Conservation (phyloP, 441 rosid genomes). For the Gossypium gossypioides region DNA sequence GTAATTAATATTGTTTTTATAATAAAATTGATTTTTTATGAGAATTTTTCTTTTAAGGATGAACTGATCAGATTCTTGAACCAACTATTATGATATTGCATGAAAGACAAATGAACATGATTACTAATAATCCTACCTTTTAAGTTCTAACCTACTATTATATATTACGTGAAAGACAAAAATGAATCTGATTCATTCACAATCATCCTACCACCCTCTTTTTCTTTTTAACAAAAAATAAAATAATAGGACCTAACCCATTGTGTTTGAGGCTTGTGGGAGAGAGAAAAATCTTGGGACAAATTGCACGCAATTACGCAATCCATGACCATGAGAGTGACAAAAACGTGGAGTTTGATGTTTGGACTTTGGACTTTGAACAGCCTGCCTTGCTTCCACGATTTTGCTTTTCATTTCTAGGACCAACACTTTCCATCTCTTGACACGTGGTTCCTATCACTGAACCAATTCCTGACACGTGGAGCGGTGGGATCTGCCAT, state of each 20-base stretch:
- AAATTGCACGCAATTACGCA: not conserved
- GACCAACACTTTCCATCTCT: not conserved
- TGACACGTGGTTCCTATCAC: not conserved
- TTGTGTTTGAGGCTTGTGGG: no score
- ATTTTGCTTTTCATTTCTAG: not conserved
- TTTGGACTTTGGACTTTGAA: not conserved
- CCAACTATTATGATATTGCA: no score
- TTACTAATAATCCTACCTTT: not conserved
- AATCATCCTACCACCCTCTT: no score
- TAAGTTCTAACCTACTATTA: not conserved
- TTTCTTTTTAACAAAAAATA: no score
- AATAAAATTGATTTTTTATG: no score
- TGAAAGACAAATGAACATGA: not conserved
- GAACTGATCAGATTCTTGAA: not conserved
- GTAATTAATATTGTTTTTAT: no score
- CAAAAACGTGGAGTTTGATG: not conserved
- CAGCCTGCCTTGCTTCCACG: not conserved
- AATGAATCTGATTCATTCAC: not conserved
- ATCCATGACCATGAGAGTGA: not conserved
- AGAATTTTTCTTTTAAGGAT: not conserved
- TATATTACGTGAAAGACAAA: not conserved
- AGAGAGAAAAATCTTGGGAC: not conserved
- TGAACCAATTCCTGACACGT: not conserved
- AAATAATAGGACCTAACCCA: no score
- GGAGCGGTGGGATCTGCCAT: not conserved